A percentile compares a stretch with the other conserved stretches of the same genome.
These are phyloP conservation scores for Grosmannia serpens DNA, from an alignment of 2,329 filamentous ascomycete genomes.

Conservation along the genomic window DNA sequence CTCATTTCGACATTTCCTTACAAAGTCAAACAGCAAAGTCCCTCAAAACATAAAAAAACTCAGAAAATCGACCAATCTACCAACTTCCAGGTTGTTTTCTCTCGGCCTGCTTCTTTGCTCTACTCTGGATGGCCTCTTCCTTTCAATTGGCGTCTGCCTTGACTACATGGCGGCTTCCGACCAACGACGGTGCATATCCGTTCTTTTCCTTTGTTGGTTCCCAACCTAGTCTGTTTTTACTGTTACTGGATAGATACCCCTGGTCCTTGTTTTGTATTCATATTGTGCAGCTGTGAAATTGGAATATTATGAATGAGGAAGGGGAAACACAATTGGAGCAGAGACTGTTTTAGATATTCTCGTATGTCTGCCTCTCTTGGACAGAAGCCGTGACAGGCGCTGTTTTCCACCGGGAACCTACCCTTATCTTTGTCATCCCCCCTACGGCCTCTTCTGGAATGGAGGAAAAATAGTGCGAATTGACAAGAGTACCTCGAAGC, in stretches of 20 bases:
- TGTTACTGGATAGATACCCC: slow-evolving; percentile 2
- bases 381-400: not conserved
- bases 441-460: not conserved
- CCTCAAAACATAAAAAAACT: slow-evolving; percentile 5
- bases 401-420: not conserved
- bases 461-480: not conserved
- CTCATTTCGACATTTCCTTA: slow-evolving; percentile 15
- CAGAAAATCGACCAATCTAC: slow-evolving; percentile 5
- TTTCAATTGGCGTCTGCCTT: not conserved
- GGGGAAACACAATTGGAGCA: not conserved
- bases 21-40: not conserved
- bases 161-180: not conserved
- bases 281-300: not conserved
- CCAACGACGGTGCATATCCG: not conserved
- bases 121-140: not conserved
- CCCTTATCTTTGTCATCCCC: not conserved
- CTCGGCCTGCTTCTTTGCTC: not conserved
- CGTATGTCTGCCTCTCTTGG: not conserved
- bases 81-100: not conserved
- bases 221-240: not conserved
- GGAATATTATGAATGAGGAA: not conserved
- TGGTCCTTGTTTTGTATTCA: not conserved
- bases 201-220: not conserved
- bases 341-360: not conserved
- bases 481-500: not conserved